Percentiles rank a stretch among this genome's conserved stretches.
These are phyloP conservation scores for Rhodotorula sp. DNA, from an alignment of 1,284 basidiomycete genomes.

Conservation along the genomic window DNA sequence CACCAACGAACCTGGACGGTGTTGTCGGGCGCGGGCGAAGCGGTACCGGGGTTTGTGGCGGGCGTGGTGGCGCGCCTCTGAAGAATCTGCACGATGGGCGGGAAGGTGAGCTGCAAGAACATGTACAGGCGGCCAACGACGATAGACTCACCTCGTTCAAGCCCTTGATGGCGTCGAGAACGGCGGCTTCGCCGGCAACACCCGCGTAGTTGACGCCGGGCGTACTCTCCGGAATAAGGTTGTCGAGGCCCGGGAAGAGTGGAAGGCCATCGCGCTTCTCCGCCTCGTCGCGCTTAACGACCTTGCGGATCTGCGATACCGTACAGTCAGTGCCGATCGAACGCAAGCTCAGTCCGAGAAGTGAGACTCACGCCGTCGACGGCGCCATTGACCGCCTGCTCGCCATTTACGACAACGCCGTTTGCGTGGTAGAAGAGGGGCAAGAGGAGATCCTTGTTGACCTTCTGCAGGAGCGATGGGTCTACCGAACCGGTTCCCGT, in stretches of 20 bases:
- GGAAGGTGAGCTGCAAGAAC: no score
- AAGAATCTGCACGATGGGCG: background rate
- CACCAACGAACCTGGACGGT: background rate
- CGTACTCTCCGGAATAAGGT: no score
- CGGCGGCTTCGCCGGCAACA: background rate
- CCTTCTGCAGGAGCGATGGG: background rate
- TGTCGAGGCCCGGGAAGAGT: no score
- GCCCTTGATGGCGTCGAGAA: background rate
- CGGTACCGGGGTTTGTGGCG: background rate
- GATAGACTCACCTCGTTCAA: background rate
- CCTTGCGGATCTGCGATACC: background rate
- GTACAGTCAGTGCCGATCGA: background rate
- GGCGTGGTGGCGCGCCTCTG: constrained; percentile 8
- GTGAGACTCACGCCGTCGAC: background rate
- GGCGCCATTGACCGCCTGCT: background rate
- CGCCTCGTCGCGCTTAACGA: background rate
- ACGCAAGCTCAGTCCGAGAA: no score
- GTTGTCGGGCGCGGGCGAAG: background rate
- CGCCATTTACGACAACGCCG: constrained; percentile 1
- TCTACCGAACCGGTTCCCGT: background rate
- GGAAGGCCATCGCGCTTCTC: background rate
- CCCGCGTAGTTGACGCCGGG: background rate
- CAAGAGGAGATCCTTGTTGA: background rate
- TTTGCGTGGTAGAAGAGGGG: background rate
- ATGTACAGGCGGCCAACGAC: no score